phyloP scores from a whole-genome alignment of 2,329 filamentous ascomycete genomes.

The Exserohilum rostratum region DNA sequence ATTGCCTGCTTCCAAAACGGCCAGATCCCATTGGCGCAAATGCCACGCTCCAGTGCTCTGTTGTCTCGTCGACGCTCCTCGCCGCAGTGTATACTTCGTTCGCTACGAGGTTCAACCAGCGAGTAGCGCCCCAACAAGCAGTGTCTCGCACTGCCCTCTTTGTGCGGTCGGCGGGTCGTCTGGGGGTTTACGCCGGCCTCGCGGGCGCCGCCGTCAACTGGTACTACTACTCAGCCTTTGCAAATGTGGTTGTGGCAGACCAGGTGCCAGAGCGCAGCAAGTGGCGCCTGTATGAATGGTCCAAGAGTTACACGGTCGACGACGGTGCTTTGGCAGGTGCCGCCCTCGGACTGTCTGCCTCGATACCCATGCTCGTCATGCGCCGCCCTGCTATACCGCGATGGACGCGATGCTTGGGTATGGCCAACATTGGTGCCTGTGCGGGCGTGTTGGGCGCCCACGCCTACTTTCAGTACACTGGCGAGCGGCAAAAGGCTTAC shows the following conservation, averaged over 20 bases:
- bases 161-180: slow-evolving; percentile 28
- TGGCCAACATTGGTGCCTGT: slow-evolving; percentile 34
- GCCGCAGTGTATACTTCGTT: slow-evolving; percentile 36
- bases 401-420: slow-evolving; percentile 32
- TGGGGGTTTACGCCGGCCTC: slow-evolving; percentile 28
- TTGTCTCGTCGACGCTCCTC: slow-evolving; percentile 33
- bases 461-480: slow-evolving; percentile 36
- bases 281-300: slow-evolving; percentile 34
- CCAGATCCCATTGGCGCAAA: slow-evolving; percentile 38
- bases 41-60: slow-evolving; percentile 33
- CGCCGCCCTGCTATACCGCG: slow-evolving; percentile 27
- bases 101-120: slow-evolving; percentile 22
- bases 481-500: slow-evolving; percentile 34
- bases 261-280: slow-evolving; percentile 14
- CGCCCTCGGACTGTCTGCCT: slow-evolving; percentile 28
- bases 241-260: slow-evolving; percentile 14
- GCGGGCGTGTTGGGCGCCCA: slow-evolving; percentile 29
- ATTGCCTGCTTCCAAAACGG: slow-evolving; percentile 29
- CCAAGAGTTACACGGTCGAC: slow-evolving; percentile 32
- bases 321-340: slow-evolving; percentile 36
- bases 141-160: slow-evolving; percentile 27
- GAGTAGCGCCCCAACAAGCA: slow-evolving; percentile 13
- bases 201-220: slow-evolving; percentile 31
- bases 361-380: slow-evolving; percentile 29
- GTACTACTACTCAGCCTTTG: slow-evolving; percentile 33